phyloP scores from a whole-genome alignment of 345 rosid species.

The Eucalyptus globulus region DNA sequence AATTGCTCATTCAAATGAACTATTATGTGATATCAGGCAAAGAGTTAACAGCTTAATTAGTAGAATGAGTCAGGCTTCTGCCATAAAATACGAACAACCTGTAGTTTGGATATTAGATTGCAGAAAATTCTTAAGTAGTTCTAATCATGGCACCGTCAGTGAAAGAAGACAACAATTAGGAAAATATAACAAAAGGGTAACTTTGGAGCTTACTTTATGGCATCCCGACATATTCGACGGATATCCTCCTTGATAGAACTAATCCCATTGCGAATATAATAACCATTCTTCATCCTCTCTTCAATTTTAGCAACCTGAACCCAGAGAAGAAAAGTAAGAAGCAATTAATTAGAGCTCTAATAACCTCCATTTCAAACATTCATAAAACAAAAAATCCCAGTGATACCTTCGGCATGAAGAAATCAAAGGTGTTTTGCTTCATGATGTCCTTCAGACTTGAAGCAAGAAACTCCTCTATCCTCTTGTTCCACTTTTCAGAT shows the following conservation, averaged over 20 bases:
- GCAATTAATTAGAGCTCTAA: background rate
- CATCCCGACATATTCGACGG: slow-evolving; percentile 97
- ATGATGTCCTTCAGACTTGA: slow-evolving; percentile 82
- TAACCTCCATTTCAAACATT: background rate
- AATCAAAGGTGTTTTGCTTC: slow-evolving; percentile 83
- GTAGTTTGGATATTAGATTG: background rate
- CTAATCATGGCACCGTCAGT: background rate
- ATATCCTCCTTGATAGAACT: slow-evolving; percentile 89
- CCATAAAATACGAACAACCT: background rate
- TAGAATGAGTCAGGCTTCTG: background rate
- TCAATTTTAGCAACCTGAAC: slow-evolving; percentile 84
- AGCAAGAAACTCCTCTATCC: slow-evolving; percentile 92
- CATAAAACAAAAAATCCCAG: background rate
- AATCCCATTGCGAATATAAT: slow-evolving; percentile 78
- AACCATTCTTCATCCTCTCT: slow-evolving; percentile 71
- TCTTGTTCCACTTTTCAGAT: slow-evolving; percentile 75
- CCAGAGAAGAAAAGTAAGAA: slow-evolving; percentile 1
- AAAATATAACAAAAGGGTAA: background rate
- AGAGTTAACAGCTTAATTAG: background rate
- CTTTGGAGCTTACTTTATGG: slow-evolving; percentile 64
- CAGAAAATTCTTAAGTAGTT: background rate
- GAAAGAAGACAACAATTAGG: background rate
- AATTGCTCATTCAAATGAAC: background rate
- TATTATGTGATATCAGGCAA: background rate
- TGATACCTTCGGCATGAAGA: slow-evolving; percentile 81